Conservation (phyloP, 352 stramenopile species). For the Phytophthora litchii region DNA sequence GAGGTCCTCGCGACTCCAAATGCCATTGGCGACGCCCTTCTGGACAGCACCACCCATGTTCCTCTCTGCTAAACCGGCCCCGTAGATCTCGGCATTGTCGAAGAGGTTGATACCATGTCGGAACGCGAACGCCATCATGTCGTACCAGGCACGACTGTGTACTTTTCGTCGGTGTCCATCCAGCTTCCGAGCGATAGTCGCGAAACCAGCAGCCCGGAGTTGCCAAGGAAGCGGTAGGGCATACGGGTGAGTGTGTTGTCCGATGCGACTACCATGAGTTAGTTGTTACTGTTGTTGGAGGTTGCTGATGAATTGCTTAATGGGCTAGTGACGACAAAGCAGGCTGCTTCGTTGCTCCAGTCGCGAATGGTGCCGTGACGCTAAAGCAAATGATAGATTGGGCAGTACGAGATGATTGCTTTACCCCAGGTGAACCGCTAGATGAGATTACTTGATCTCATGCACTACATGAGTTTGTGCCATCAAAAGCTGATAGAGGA, state of each 20-base stretch:
- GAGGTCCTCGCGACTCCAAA: conserved; percentile 43
- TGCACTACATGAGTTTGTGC: too few species aligned
- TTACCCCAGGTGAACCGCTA: too few species aligned
- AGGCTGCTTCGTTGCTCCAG: too few species aligned
- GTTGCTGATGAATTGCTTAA: too few species aligned
- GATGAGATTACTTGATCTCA: too few species aligned
- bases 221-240: conserved; percentile 36
- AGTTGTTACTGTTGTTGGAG: too few species aligned
- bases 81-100: conserved; percentile 49
- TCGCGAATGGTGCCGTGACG: too few species aligned
- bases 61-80: conserved; percentile 25
- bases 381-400: too few species aligned
- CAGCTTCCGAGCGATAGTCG: conserved; percentile 33
- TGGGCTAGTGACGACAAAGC: too few species aligned
- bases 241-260: conserved; percentile 15
- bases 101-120: conserved; percentile 55
- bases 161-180: conserved; percentile 21
- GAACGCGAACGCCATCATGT: conserved; percentile 31
- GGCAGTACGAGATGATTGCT: too few species aligned
- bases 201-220: conserved; percentile 36
- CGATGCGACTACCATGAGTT: too few species aligned
- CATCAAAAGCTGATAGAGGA: too few species aligned
- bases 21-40: conserved; percentile 33
- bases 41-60: conserved; percentile 42
- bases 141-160: conserved; percentile 32